A percentile compares a stretch with the other conserved stretches of the same genome.
Evolutionary conservation across 2,329 filamentous ascomycete species (phyloP).

Genomic region (Alternaria viburni): DNA sequence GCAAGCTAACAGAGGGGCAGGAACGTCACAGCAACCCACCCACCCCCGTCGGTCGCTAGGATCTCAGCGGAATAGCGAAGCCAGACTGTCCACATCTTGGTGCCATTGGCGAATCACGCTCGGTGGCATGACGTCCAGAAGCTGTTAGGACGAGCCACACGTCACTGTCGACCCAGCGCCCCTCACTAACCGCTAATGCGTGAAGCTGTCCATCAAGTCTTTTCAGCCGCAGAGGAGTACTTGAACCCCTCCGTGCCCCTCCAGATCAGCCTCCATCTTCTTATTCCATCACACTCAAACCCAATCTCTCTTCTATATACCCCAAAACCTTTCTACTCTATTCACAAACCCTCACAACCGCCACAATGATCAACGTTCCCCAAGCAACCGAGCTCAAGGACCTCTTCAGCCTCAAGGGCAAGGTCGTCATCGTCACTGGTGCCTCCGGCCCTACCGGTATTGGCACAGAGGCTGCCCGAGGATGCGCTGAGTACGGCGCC

Average conservation of each 20-base stretch:
- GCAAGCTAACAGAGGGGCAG: constrained; percentile 13
- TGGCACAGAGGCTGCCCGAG: constrained; percentile 70
- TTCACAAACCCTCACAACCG: constrained; percentile 40
- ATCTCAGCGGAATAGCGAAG: constrained; percentile 20
- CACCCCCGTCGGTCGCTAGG: constrained; percentile 23
- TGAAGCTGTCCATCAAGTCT: constrained; percentile 27
- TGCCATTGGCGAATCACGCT: constrained; percentile 27
- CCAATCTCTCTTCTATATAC: background rate
- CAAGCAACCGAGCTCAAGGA: constrained; percentile 64
- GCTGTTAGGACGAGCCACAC: constrained; percentile 26
- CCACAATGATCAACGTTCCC: constrained; percentile 58
- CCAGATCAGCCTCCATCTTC: constrained; percentile 11
- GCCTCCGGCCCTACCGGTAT: constrained; percentile 69
- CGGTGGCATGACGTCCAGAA: constrained; percentile 25
- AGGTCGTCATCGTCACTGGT: constrained; percentile 60
- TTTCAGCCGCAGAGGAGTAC: constrained; percentile 30
- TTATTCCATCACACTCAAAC: constrained; percentile 17
- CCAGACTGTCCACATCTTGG: constrained; percentile 28
- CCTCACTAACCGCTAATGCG: constrained; percentile 36
- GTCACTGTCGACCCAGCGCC: constrained; percentile 36
- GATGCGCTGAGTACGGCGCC: constrained; percentile 69
- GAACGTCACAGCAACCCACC: constrained; percentile 24
- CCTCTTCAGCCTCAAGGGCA: constrained; percentile 60
- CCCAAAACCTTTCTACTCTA: background rate
- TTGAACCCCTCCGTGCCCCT: constrained; percentile 42